Evolutionary conservation across 106 monocot genomes (phyloP), one percentile per base, ranked within the genome.

Genomic region (Dendrobium chrysotoxum): DNA sequence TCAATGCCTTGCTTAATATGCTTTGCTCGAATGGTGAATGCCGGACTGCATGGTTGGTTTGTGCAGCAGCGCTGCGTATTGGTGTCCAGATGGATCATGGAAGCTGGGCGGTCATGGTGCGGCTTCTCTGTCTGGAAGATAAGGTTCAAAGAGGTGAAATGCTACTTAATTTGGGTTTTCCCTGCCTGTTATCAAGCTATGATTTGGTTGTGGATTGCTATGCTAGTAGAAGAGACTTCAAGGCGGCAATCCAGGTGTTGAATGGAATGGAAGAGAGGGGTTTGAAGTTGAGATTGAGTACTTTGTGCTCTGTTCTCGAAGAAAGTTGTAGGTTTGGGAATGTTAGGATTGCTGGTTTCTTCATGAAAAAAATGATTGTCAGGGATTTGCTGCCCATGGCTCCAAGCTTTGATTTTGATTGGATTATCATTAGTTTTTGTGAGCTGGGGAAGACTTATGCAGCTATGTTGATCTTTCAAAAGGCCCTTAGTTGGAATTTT

Each of bases 271-370:
- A 40, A n/a, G 46, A 82, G 28, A 61, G 70, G 75, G 53, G 80
- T 70, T 54, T 81, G 42, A 28, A 12, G 20, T 77, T 79, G 35
- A 18, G 75, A 13, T 82, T 89, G 42, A 25, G 41, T 16, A 75
- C 82, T 28, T 85, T 78, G 58, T 58, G 78, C 30, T 76, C 83
- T 5, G 45, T 90, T 75, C 87, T 90, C n/a, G 90, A 90, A 28
- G 85, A 67, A 4, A 80, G 81, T 11, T 90, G 85, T 31, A 81
- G 40, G 57, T 70, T 75, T 71, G 75, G 82, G 7, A 38, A 83
- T 79, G 35, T 23, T 28, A 28, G 38, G 9, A 68, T 87, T 7
- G 40, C 79, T 57, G 28, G 50, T 55, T 55, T 75, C 26, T 75
- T 87, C 21, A 20, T 87, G 78, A 85, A 77, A 28, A 83, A 83